These are phyloP conservation scores for Quercus berberidifolia DNA, from an alignment of 306 rosid species.

Conservation along the genomic window DNA sequence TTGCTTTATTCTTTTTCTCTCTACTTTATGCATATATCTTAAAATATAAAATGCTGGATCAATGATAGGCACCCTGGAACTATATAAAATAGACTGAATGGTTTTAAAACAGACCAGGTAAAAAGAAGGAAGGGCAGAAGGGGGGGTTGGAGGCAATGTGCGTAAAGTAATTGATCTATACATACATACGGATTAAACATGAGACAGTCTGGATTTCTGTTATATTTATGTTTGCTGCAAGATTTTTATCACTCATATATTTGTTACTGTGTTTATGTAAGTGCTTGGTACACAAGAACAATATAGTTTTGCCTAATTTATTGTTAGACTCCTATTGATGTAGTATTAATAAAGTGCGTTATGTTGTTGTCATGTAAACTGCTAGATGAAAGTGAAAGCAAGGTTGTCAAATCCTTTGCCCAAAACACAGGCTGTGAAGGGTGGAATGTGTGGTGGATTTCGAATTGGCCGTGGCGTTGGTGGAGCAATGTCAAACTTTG, in stretches of 20 bases:
- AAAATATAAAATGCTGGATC: background rate
- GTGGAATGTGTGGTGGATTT: conserved; percentile 82
- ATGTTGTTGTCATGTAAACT: conserved; percentile 10
- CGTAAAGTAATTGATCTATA: background rate
- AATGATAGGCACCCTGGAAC: conserved; percentile 5
- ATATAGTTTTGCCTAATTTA: conserved; percentile 2
- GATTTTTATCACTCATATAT: background rate
- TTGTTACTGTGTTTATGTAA: background rate
- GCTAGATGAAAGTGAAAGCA: conserved; percentile 69
- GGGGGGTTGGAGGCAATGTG: background rate
- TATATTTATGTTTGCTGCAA: background rate
- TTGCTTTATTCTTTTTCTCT: background rate
- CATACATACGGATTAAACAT: background rate
- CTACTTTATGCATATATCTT: background rate
- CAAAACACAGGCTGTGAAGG: conserved; percentile 77
- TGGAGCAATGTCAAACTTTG: conserved; percentile 45
- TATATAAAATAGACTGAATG: background rate
- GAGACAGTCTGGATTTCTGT: background rate
- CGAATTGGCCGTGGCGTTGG: conserved; percentile 54
- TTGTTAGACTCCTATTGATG: conserved; percentile 4
- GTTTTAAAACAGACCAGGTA: background rate
- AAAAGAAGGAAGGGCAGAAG: background rate
- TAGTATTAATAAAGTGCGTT: conserved; percentile 1
- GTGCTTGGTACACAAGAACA: background rate
- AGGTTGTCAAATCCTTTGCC: conserved; percentile 90